A percentile compares a stretch with the other conserved stretches of the same genome.
phyloP scores from a whole-genome alignment of 1,139 yeast species.

The Petasospora fabianii region DNA sequence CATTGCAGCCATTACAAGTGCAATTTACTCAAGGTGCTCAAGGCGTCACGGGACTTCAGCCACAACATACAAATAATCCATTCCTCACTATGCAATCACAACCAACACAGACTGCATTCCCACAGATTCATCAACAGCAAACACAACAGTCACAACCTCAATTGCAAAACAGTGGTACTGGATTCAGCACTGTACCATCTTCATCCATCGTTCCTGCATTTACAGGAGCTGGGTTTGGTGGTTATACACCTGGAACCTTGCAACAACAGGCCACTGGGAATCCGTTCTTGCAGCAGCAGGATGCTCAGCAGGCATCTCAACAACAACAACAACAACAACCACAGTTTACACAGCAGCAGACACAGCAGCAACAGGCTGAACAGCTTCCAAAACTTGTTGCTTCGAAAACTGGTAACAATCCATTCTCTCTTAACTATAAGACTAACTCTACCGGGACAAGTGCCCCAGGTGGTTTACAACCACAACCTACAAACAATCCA shows the following conservation, averaged over 20 bases:
- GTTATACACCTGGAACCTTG: conserved; percentile 33
- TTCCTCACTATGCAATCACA: conserved; percentile 8
- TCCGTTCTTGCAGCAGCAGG: conserved; percentile 20
- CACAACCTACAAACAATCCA: conserved; percentile 26
- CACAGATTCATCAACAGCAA: conserved; percentile 9
- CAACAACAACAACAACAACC: conserved; percentile 27
- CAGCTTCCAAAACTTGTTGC: conserved; percentile 25
- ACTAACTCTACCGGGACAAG: conserved; percentile 14
- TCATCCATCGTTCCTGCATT: conserved; percentile 31
- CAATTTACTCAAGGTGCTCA: conserved; percentile 25
- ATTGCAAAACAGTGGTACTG: conserved; percentile 16
- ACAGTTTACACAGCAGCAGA: conserved; percentile 13
- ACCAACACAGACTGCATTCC: too few species aligned
- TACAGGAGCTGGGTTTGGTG: conserved; percentile 61
- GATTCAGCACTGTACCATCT: conserved; percentile 22
- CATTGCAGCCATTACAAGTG: conserved; percentile 27
- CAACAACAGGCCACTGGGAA: conserved; percentile 24
- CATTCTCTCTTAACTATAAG: conserved; percentile 30
- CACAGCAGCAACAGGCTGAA: conserved; percentile 27
- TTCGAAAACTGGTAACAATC: conserved; percentile 28
- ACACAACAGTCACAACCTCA: conserved; percentile 15
- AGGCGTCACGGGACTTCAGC: conserved; percentile 11
- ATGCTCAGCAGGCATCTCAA: conserved; percentile 17
- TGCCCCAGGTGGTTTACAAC: conserved; percentile 17
- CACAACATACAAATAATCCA: conserved; percentile 16